Percentiles rank a stretch among this genome's conserved stretches.
These are phyloP conservation scores for Blakeslea trispora DNA, from an alignment of 371 early-diverging fungal species.

Conservation along the genomic window DNA sequence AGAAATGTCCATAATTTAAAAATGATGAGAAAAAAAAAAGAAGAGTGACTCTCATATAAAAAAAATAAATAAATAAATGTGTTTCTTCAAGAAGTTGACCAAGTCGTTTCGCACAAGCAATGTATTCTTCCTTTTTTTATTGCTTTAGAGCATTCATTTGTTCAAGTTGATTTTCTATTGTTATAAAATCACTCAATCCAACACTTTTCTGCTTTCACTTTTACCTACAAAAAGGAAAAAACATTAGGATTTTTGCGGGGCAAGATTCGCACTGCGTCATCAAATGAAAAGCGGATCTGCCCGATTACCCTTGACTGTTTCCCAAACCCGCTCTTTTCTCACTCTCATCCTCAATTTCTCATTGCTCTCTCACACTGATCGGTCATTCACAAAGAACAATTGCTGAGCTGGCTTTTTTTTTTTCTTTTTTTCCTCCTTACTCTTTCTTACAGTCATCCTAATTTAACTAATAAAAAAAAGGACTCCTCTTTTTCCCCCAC, in stretches of 20 bases:
- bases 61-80: too few species aligned
- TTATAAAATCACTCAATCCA: too few species aligned
- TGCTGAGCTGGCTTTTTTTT: neutral
- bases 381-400: neutral
- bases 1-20: neutral
- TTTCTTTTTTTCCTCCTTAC: neutral
- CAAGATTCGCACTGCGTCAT: constrained; percentile 15
- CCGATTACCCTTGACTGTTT: constrained; percentile 9
- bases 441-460: constrained; percentile 21
- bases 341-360: too few species aligned
- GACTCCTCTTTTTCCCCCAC: too few species aligned
- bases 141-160: too few species aligned
- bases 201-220: too few species aligned
- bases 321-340: neutral
- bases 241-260: neutral
- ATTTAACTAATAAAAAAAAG: too few species aligned
- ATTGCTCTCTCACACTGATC: neutral
- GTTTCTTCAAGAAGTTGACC: too few species aligned
- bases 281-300: constrained; percentile 7
- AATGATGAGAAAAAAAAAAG: neutral
- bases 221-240: neutral
- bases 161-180: too few species aligned
- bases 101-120: too few species aligned
- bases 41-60: neutral
- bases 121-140: too few species aligned